phyloP scores from a whole-genome alignment of 2,329 filamentous ascomycete genomes.

The Alternaria novae-zelandiae region DNA sequence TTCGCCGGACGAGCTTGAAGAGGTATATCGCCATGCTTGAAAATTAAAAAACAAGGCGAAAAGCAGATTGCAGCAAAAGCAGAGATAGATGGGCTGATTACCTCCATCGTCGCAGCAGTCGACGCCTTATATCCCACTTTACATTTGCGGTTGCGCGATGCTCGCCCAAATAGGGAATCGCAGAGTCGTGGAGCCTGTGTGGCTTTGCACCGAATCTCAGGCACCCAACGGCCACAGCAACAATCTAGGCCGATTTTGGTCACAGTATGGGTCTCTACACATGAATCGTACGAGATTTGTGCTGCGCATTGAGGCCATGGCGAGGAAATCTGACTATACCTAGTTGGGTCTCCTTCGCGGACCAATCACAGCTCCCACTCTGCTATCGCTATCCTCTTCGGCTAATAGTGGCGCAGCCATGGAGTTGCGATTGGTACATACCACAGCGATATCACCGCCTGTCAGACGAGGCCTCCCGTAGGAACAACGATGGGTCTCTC shows the following conservation, averaged over 20 bases:
- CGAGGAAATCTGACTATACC: slow-evolving; percentile 6
- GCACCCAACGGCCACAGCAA: neutral
- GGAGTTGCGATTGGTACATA: slow-evolving; percentile 7
- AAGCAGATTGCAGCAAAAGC: neutral
- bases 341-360: slow-evolving; percentile 19
- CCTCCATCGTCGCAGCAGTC: neutral
- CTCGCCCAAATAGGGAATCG: slow-evolving; percentile 5
- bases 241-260: neutral
- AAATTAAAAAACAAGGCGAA: neutral
- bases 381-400: neutral
- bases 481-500: no score
- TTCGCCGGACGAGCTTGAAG: slow-evolving; percentile 35
- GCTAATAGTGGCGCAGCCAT: neutral
- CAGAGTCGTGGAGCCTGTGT: neutral
- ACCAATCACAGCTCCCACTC: slow-evolving; percentile 22
- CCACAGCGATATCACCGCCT: neutral
- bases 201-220: neutral
- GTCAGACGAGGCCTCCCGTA: neutral
- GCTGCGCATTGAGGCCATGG: neutral
- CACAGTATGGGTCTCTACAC: neutral
- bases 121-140: slow-evolving; percentile 13
- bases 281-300: neutral
- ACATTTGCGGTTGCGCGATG: neutral
- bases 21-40: slow-evolving; percentile 33
- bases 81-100: neutral